phyloP scores from a whole-genome alignment of 2,329 filamentous ascomycete species.

The Hymenoscyphus occultus region DNA sequence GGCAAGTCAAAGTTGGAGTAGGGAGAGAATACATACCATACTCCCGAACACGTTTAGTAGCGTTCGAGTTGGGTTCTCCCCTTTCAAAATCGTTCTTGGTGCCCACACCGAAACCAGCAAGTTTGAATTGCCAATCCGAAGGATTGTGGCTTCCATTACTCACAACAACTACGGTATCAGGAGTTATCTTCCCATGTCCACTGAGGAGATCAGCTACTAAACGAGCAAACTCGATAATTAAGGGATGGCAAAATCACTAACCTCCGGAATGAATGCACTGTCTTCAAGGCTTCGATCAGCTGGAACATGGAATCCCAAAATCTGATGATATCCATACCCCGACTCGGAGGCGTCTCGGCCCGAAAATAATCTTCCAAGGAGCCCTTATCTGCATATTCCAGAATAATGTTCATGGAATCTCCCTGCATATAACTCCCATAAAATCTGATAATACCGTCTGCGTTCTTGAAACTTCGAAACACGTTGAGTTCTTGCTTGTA shows the following conservation, averaged over 20 bases:
- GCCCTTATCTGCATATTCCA: constrained; percentile 39
- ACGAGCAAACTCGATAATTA: background rate
- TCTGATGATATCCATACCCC: constrained; percentile 32
- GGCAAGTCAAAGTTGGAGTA: constrained; percentile 34
- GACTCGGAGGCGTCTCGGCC: constrained; percentile 27
- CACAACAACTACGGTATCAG: constrained; percentile 34
- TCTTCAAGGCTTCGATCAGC: constrained; percentile 32
- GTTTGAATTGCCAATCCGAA: constrained; percentile 34
- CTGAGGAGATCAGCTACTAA: constrained; percentile 25
- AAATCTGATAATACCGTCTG: constrained; percentile 32
- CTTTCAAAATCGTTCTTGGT: constrained; percentile 8
- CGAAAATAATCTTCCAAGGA: constrained; percentile 36
- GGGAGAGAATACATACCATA: constrained; percentile 22
- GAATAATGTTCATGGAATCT: constrained; percentile 34
- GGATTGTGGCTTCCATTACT: constrained; percentile 23
- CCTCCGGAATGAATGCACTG: constrained; percentile 24
- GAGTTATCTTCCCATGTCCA: constrained; percentile 38
- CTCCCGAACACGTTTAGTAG: constrained; percentile 8
- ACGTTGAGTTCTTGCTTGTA: constrained; percentile 32
- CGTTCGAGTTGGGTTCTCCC: background rate
- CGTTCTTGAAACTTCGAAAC: constrained; percentile 24
- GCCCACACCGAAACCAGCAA: constrained; percentile 35
- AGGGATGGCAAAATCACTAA: constrained; percentile 10
- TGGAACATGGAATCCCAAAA: constrained; percentile 37
- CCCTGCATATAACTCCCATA: constrained; percentile 32